phyloP scores from a whole-genome alignment of 768 basidiomycete genomes.

The Pseudohyphozyma bogoriensis region DNA sequence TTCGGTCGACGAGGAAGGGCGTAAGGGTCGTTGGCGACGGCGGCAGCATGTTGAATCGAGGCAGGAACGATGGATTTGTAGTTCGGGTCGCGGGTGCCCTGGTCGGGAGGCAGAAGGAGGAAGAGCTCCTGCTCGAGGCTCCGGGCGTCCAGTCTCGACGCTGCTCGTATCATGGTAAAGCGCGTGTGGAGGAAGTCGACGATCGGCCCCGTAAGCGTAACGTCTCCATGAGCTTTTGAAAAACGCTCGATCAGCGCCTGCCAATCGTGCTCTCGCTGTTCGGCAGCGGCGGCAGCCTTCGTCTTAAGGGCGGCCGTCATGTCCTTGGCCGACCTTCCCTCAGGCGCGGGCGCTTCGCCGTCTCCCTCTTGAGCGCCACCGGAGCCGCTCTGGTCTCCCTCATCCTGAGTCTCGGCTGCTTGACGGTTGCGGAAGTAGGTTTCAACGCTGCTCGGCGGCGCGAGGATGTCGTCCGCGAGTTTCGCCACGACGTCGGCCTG shows the following conservation, averaged over 20 bases:
- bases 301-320: conserved; percentile 33
- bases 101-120: conserved; percentile 7
- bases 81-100: background rate
- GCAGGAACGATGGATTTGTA: conserved; percentile 11
- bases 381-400: background rate
- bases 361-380: conserved; percentile 1
- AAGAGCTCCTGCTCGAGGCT: conserved; percentile 25
- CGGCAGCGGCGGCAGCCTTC: conserved; percentile 56
- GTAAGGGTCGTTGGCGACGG: conserved; percentile 16
- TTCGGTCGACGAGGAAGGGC: conserved; percentile 8
- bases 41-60: background rate
- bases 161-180: no score
- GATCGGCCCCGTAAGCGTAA: background rate
- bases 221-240: conserved; percentile 12
- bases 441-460: no score
- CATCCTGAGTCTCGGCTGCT: no score
- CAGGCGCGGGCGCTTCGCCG: background rate
- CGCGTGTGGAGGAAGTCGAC: conserved; percentile 24
- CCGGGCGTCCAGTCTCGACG: conserved; percentile 13
- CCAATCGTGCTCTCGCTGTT: conserved; percentile 59
- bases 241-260: conserved; percentile 48
- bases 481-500: conserved; percentile 35
- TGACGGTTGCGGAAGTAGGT: no score
- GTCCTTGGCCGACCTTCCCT: conserved; percentile 29
- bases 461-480: conserved; percentile 39